A percentile compares a stretch with the other conserved stretches of the same genome.
These are phyloP conservation scores for Candida nitratophila DNA, from an alignment of 805 yeast species.

Conservation along the genomic window DNA sequence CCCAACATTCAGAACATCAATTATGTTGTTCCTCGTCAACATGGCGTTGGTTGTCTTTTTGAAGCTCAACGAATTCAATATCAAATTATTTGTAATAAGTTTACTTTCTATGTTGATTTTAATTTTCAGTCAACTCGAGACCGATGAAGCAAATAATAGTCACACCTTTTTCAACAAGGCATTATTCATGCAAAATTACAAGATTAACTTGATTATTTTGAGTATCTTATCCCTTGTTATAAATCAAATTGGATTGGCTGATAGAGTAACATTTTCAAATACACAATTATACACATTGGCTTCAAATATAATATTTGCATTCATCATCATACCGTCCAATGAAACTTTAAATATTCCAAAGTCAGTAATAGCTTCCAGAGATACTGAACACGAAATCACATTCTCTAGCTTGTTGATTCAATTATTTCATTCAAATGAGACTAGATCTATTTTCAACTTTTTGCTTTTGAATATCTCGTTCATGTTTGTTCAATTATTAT, in stretches of 20 bases:
- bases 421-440: constrained; percentile 50
- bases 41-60: constrained; percentile 7
- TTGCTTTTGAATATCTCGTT: constrained; percentile 79
- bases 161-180: constrained; percentile 16
- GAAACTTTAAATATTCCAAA: neutral
- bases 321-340: constrained; percentile 10
- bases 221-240: constrained; percentile 8
- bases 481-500: constrained; percentile 89
- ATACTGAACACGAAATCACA: neutral
- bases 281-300: constrained; percentile 1
- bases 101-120: constrained; percentile 23
- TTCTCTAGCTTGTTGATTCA: constrained; percentile 20
- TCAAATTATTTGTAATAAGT: constrained; percentile 23
- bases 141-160: constrained; percentile 6
- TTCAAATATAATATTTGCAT: constrained; percentile 8
- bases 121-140: constrained; percentile 23
- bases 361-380: neutral
- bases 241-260: neutral
- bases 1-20: constrained; percentile 1
- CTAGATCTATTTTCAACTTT: constrained; percentile 84
- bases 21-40: neutral
- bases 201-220: constrained; percentile 16
- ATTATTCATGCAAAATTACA: constrained; percentile 16
- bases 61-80: constrained; percentile 14
- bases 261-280: neutral